A percentile compares a stretch with the other conserved stretches of the same genome.
These are phyloP conservation scores for Fistulinella prunicolor DNA, from an alignment of 768 basidiomycete genomes.

Conservation along the genomic window DNA sequence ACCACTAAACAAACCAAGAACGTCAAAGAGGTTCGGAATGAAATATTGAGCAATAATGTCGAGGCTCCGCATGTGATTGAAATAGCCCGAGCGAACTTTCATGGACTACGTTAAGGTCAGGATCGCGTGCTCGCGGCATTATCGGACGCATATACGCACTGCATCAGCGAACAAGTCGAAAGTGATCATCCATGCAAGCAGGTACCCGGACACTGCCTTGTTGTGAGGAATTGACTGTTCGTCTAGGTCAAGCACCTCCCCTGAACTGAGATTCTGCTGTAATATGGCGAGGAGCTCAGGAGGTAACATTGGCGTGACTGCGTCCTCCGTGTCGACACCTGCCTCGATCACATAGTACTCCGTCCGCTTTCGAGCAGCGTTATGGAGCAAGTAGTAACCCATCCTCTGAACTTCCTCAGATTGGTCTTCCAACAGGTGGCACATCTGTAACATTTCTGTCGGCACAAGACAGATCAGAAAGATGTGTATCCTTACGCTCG, in stretches of 20 bases:
- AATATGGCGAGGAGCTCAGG: constrained; percentile 63
- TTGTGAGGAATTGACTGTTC: constrained; percentile 35
- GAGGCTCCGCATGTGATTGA: constrained; percentile 76
- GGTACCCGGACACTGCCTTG: constrained; percentile 54
- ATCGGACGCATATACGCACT: constrained; percentile 45
- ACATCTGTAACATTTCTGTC: constrained; percentile 54
- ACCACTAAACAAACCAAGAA: constrained; percentile 67
- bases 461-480: neutral
- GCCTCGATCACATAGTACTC: constrained; percentile 86
- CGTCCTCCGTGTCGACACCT: constrained; percentile 68
- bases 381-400: constrained; percentile 68
- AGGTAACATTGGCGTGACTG: constrained; percentile 57
- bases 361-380: constrained; percentile 70
- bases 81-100: constrained; percentile 80
- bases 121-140: neutral
- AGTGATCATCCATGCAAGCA: constrained; percentile 89
- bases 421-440: constrained; percentile 68
- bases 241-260: constrained; percentile 38
- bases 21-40: constrained; percentile 65
- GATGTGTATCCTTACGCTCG: constrained; percentile 44
- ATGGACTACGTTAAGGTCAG: constrained; percentile 57
- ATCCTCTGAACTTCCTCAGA: constrained; percentile 69
- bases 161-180: constrained; percentile 84
- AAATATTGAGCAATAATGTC: constrained; percentile 63
- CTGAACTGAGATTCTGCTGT: constrained; percentile 42